Base-by-base conservation (phyloP, 2,329 filamentous ascomycete genomes). In the Keithomyces neogunnii region DNA sequence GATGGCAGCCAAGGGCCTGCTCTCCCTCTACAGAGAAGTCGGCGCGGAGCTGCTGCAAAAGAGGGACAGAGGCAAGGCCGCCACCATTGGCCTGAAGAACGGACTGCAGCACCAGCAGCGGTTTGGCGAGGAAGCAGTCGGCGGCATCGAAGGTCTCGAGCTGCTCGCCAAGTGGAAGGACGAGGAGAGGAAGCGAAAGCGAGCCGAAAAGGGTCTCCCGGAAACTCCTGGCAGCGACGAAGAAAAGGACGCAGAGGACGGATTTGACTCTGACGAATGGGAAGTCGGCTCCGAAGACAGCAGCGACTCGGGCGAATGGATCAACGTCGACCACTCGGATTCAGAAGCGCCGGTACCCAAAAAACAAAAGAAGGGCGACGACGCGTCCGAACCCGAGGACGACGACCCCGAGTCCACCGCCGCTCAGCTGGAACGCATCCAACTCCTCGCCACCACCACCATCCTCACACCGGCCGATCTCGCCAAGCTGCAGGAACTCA, bases 381-480 rank as follows among this genome's bases (percentile, higher is more conserved):
- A 56, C 2, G 58, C 57, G 2, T 53, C 58, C 10, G 65, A 65
- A 2, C 56, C 60, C 0, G 60, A 62, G 3, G 57, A 67, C 5
- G 70, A 19, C 19, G 19, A 74, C 40, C 66, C 66, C 10, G 65
- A 65, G n/a, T 68, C 68, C 31, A 66, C 71, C 4, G 71, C 72
- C n/a, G 70, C 68, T 10, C 71, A 76, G 53, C 59, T 73, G 5
- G 65, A 73, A 51, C 72, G 74, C 55, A 78, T 83, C 57, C 83
- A 85, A 10, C 89, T 84, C 61, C 81, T 96, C 43, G 91, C 91
- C n/a, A 96, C 89, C 0, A 95, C 89, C 2, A 86, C 88, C 47
- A 95, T 99, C 57, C 84, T 99, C 55, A 99, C 93, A 0, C 93
- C 93, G 0, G 93, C 93, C 10, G 93, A 99, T 69, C 80, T 97